Evolutionary conservation across 208 protist genomes (phyloP), one percentile per base, ranked within the genome.

Genomic region (Crithidia sp.): DNA sequence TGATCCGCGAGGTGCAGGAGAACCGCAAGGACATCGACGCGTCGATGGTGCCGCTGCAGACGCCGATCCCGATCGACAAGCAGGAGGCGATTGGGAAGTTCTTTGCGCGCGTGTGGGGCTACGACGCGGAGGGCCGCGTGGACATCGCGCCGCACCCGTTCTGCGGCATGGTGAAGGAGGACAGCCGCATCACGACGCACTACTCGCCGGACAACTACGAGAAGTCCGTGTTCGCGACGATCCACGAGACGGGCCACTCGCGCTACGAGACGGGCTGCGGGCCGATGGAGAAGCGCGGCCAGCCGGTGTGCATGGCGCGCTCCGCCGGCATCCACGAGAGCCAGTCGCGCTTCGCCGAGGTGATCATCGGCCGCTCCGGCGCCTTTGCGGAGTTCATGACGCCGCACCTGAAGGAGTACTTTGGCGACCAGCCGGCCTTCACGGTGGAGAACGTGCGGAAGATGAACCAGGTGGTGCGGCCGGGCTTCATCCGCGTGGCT

Each of bases 231-330:
- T 49, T 49, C 45, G 45, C 45, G 45, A 49, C 74, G 12, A 16
- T 85, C 28, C 44, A 81, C 2, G 65, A 84, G 37, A 78, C 79
- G 14, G 53, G 71, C 45, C 45, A 49, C 45, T 49, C 45, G 45
- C 45, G 45, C 45, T 49, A 49, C 45, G 45, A 49, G 45, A 49
- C 45, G 45, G 45, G 45, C 45, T 49, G 45, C 45, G 45, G 45
- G 45, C 45, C 45, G 45, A 49, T 14, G 45, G 45, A 49, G 45
- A 49, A 49, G 45, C 45, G 7, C 12, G 45, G 45, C 45, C 45
- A 49, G 45, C 45, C 45, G 45, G 45, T 49, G 45, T 49, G 45
- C 45, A 49, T 49, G 45, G 45, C 45, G 45, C 45, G 45, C 45
- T 49, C 45, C 45, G 45, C 45, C 45, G 45, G 45, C 12, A 49